phyloP scores from a whole-genome alignment of 345 rosid genomes.

The Camelina sativa region DNA sequence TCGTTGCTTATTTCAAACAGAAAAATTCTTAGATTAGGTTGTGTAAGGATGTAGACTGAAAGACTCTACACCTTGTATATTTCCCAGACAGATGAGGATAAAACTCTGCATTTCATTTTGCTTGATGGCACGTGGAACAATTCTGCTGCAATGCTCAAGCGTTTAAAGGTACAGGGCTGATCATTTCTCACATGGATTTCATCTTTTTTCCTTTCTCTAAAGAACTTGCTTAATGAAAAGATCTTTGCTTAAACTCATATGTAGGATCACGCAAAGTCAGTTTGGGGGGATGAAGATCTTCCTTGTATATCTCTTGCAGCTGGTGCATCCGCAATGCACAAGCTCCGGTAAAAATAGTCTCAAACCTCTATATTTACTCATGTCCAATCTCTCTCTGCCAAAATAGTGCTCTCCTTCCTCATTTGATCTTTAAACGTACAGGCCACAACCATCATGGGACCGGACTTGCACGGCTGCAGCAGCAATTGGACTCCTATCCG shows the following conservation, averaged over 20 bases:
- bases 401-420: neutral
- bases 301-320: conserved; percentile 74
- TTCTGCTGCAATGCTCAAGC: conserved; percentile 93
- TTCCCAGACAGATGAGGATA: conserved; percentile 54
- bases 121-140: conserved; percentile 99
- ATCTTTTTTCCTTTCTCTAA: conserved; percentile 2
- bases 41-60: conserved; percentile 10
- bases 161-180: conserved; percentile 64
- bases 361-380: neutral
- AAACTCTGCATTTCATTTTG: conserved; percentile 68
- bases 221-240: conserved; percentile 2
- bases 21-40: neutral
- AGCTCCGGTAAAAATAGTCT: conserved; percentile 68
- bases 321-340: conserved; percentile 93
- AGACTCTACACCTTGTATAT: conserved; percentile 34
- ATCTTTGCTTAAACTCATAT: conserved; percentile 3
- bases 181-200: conserved; percentile 12
- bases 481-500: conserved; percentile 72
- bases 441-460: conserved; percentile 99
- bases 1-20: neutral
- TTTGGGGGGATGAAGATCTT: conserved; percentile 78
- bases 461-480: conserved; percentile 97
- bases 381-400: conserved; percentile 20
- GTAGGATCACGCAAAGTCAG: conserved; percentile 75
- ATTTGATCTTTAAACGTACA: conserved; percentile 38